phyloP scores from a whole-genome alignment of 2,329 filamentous ascomycete genomes.

The Monosporascus sp. region DNA sequence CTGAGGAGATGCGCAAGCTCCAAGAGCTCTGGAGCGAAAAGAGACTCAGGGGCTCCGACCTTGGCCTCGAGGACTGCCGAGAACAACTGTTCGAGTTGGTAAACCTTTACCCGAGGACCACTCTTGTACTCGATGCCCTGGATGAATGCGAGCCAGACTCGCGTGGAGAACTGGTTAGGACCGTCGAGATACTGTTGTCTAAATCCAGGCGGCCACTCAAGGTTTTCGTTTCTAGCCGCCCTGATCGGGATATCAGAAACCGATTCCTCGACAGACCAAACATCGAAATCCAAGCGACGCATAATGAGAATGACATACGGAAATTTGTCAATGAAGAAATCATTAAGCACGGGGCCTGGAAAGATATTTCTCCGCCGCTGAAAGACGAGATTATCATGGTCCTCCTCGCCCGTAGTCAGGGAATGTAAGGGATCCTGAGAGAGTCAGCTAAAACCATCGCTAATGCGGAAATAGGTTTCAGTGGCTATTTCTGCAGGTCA shows the following conservation, averaged over 20 bases:
- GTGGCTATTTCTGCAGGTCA: conserved; percentile 5
- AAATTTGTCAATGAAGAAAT: conserved; percentile 5
- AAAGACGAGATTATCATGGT: conserved; percentile 2
- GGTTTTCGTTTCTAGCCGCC: conserved; percentile 7
- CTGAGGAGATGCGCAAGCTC: background rate
- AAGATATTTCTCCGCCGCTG: background rate
- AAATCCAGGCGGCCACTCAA: conserved; percentile 3
- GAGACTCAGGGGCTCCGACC: no score
- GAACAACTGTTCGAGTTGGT: conserved; percentile 21
- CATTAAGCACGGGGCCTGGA: conserved; percentile 4
- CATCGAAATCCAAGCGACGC: conserved; percentile 8
- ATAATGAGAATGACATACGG: conserved; percentile 5
- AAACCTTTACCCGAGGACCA: conserved; percentile 4
- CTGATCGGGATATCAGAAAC: conserved; percentile 6
- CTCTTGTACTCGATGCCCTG: conserved; percentile 30
- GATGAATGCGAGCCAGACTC: conserved; percentile 28
- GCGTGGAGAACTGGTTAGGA: background rate
- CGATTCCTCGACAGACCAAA: conserved; percentile 1
- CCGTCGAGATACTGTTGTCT: conserved; percentile 1
- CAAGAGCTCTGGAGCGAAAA: conserved; percentile 2
- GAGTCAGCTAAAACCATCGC: no score
- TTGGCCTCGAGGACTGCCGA: conserved; percentile 13
- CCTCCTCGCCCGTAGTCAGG: conserved; percentile 2
- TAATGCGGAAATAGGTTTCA: conserved; percentile 1
- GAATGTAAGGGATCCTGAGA: conserved; percentile 1